Evolutionary conservation across 768 basidiomycete species (phyloP).

Genomic region (Boletus huronensis): DNA sequence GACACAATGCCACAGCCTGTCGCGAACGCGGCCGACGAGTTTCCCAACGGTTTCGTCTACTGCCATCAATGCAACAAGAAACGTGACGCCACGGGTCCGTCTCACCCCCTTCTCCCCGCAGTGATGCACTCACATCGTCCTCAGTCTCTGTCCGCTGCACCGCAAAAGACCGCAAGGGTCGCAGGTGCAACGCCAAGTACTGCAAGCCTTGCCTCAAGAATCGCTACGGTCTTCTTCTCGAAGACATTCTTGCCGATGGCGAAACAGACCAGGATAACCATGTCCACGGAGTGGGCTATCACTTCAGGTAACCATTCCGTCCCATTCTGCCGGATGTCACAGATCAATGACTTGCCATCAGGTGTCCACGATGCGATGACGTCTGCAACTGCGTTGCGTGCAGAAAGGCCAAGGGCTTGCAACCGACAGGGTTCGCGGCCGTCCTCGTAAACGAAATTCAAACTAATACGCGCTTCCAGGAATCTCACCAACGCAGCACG

Average conservation of each 20-base stretch:
- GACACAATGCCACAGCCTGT: constrained; percentile 11
- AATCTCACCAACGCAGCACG: constrained; percentile 39
- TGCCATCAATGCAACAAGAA: constrained; percentile 75
- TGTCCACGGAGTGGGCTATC: constrained; percentile 35
- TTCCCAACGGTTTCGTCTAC: constrained; percentile 43
- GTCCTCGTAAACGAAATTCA: not conserved
- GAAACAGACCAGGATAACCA: constrained; percentile 30
- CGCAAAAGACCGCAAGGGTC: constrained; percentile 27
- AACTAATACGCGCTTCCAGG: constrained; percentile 24
- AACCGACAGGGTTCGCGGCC: constrained; percentile 51
- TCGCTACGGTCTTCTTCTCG: constrained; percentile 48
- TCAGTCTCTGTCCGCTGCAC: constrained; percentile 41
- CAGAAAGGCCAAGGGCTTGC: constrained; percentile 59
- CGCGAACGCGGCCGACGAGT: constrained; percentile 25
- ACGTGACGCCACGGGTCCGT: constrained; percentile 48
- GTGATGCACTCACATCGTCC: constrained; percentile 4
- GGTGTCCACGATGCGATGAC: constrained; percentile 67
- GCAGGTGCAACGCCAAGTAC: constrained; percentile 55
- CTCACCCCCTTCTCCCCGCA: not conserved
- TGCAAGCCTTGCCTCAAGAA: constrained; percentile 67
- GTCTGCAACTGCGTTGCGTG: constrained; percentile 67
- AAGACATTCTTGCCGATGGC: constrained; percentile 41
- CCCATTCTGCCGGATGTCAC: constrained; percentile 2
- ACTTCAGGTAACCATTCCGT: constrained; percentile 47
- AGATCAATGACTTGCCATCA: constrained; percentile 29